Base-by-base conservation (phyloP, 2,329 filamentous ascomycete genomes). In the Dryadomyces quercivorus region DNA sequence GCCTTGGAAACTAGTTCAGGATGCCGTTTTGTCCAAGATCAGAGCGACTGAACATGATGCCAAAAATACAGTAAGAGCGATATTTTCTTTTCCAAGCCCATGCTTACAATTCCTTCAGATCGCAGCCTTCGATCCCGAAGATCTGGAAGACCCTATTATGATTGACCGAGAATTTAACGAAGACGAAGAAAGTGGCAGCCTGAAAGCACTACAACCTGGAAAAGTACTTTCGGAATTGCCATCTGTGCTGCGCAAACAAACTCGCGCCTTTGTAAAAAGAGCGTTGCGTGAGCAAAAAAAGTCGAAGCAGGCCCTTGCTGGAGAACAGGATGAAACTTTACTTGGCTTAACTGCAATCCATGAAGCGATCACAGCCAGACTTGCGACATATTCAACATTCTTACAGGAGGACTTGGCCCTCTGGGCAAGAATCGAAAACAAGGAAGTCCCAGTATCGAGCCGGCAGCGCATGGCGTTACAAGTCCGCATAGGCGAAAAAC, bases 71-170 rank as follows among this genome's bases (percentile, higher is more conserved):
- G 72, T 75, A 62, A 66, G 72, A 64, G 22, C 67, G 59, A 18
- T 4, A 26, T 43, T 12, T 18, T 16, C 15, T 16, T 61, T 50
- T 40, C 6, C 42, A 3, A 8, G 3, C 60, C 74, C 21, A 65
- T 71, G 50, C 72, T 31, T 52, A 10, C 4, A 8, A 40, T 18
- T 31, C 2, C 46, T 38, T 16, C 56, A 75, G 69, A 66, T 69
- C 21, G 65, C 69, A 13, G 60, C 69, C 2, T 58, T 87, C 31
- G 76, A 88, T 13, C 77, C 82, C 7, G 81, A 85, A 44, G 73
- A 89, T 10, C 67, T 88, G 3, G 88, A 93, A 53, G 85, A 91
- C 40, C 81, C 78, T 18, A 90, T 91, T 60, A 82, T 89, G 49
- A 73, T 88, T 16, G 80, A 83, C 60, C 72, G 77, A 26, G 72